Percentiles rank a stretch among this genome's conserved stretches.
Evolutionary conservation across 2,329 filamentous ascomycete genomes (phyloP).

Genomic region (Hortaea werneckii): DNA sequence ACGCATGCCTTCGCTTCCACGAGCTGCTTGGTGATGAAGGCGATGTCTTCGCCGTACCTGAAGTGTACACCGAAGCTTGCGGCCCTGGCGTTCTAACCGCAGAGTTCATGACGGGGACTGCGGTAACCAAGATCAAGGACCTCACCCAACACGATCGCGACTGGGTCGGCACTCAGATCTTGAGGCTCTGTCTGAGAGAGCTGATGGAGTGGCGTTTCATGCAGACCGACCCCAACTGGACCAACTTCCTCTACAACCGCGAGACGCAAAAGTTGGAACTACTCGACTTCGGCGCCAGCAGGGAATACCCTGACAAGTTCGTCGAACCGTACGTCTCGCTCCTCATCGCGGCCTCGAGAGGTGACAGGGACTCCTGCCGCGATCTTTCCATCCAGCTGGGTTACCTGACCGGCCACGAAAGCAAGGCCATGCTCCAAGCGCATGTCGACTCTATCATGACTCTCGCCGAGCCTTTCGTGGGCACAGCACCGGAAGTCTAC

Average conservation of each 20-base stretch:
- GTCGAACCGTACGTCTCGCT: conserved; percentile 70
- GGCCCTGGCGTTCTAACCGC: conserved; percentile 85
- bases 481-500: conserved; percentile 65
- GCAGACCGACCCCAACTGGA: conserved; percentile 99
- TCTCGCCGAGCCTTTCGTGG: conserved; percentile 81
- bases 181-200: conserved; percentile 84
- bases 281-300: conserved; percentile 87
- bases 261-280: conserved; percentile 63
- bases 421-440: conserved; percentile 74
- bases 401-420: conserved; percentile 87
- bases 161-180: conserved; percentile 91
- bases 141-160: conserved; percentile 78
- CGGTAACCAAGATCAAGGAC: conserved; percentile 64
- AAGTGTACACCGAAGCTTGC: conserved; percentile 66
- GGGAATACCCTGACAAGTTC: conserved; percentile 74
- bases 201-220: conserved; percentile 94
- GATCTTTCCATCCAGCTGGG: conserved; percentile 39
- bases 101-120: conserved; percentile 77
- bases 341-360: conserved; percentile 66
- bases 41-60: conserved; percentile 68
- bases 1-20: conserved; percentile 66
- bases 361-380: conserved; percentile 19
- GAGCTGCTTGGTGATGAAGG: conserved; percentile 65
- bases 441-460: conserved; percentile 83
- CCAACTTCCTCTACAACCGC: conserved; percentile 89